These are phyloP conservation scores for Xylariaceae sp. DNA, from an alignment of 2,329 filamentous ascomycete species.

Conservation along the genomic window DNA sequence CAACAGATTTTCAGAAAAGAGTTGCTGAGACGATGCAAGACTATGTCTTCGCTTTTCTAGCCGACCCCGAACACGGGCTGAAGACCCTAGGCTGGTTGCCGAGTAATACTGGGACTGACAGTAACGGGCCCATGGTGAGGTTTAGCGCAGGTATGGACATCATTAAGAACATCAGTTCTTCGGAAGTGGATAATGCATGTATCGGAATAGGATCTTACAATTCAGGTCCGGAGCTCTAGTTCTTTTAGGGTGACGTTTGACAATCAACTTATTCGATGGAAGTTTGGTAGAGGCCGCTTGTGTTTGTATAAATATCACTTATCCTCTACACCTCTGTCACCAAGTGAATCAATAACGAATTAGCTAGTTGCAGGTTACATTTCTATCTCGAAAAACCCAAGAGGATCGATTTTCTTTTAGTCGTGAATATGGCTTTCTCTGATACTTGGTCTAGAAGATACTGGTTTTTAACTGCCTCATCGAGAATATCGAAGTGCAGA, in stretches of 20 bases:
- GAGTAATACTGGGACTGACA: not conserved
- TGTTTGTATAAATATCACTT: not conserved
- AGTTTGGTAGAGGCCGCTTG: not conserved
- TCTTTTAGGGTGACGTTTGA: not conserved
- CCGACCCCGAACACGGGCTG: constrained; percentile 24
- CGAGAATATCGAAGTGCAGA: not conserved
- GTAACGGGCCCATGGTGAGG: constrained; percentile 18
- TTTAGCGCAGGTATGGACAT: constrained; percentile 14
- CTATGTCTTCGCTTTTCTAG: constrained; percentile 30
- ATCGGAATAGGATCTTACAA: constrained; percentile 19
- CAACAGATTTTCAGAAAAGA: constrained; percentile 27
- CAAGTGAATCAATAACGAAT: not conserved
- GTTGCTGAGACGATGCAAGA: constrained; percentile 32
- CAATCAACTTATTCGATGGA: not conserved
- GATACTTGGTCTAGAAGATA: too few relatives aligned
- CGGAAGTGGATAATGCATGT: constrained; percentile 27
- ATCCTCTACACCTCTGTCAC: not conserved
- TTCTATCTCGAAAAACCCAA: too few relatives aligned
- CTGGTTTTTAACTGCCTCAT: too few relatives aligned
- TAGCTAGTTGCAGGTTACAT: not conserved
- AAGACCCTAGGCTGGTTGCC: constrained; percentile 17
- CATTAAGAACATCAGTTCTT: constrained; percentile 24
- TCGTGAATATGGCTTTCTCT: not conserved
- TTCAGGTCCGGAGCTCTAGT: constrained; percentile 6
- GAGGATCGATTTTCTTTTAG: too few relatives aligned